A percentile compares a stretch with the other conserved stretches of the same genome.
phyloP scores from a whole-genome alignment of 371 early-diverging fungal species.

The Chytridiales sp. region DNA sequence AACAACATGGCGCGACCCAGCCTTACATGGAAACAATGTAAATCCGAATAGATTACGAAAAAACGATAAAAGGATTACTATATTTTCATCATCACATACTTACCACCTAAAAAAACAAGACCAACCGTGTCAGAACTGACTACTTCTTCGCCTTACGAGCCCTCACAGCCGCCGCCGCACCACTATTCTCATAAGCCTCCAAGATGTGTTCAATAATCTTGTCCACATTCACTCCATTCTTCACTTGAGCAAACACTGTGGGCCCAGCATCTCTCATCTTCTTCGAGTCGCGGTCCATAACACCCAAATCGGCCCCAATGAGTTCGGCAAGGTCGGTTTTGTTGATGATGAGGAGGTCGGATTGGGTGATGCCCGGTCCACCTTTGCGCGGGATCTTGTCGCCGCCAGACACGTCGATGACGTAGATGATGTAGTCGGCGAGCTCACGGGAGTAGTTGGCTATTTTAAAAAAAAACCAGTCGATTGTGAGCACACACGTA shows the following conservation, averaged over 20 bases:
- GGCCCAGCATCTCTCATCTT: slow-evolving; percentile 70
- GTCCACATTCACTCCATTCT: slow-evolving; percentile 81
- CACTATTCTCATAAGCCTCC: slow-evolving; percentile 67
- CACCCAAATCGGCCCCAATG: slow-evolving; percentile 84
- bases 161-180: no score
- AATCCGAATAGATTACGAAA: no score
- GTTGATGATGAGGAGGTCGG: slow-evolving; percentile 89
- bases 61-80: no score
- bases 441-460: slow-evolving; percentile 82
- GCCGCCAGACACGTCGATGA: slow-evolving; percentile 95
- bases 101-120: no score
- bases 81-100: no score
- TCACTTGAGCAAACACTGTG: slow-evolving; percentile 64
- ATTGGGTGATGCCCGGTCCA: slow-evolving; percentile 83
- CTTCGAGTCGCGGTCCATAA: slow-evolving; percentile 89
- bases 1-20: no score
- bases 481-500: background rate
- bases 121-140: no score
- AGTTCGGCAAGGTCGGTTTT: slow-evolving; percentile 90
- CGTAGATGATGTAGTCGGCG: slow-evolving; percentile 94
- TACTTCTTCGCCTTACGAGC: no score
- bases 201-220: slow-evolving; percentile 77
- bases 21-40: no score
- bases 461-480: slow-evolving; percentile 23
- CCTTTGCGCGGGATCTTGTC: slow-evolving; percentile 83